These are phyloP conservation scores for Nephelium lappaceum DNA, from an alignment of 345 rosid genomes.

Conservation along the genomic window DNA sequence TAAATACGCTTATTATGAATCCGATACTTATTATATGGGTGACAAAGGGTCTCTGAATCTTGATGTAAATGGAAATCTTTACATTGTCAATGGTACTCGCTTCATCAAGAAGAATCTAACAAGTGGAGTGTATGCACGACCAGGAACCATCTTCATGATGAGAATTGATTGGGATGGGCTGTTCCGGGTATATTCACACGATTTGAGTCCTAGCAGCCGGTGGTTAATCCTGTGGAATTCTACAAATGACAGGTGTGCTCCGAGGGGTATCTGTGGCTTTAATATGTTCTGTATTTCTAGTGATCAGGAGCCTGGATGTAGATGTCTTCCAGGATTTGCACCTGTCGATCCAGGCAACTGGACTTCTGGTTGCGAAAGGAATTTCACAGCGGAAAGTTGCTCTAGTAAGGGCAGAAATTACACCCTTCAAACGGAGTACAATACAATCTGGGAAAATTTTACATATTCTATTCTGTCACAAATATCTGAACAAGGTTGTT, in stretches of 20 bases:
- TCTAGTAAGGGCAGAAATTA: not conserved
- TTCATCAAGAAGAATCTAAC: not conserved
- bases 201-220: not conserved
- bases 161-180: not conserved
- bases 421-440: constrained; percentile 8
- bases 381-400: constrained; percentile 20
- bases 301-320: constrained; percentile 7
- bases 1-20: too few relatives aligned
- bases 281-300: constrained; percentile 25
- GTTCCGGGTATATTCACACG: not conserved
- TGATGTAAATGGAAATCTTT: not conserved
- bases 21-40: too few relatives aligned
- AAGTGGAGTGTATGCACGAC: not conserved
- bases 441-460: constrained; percentile 18
- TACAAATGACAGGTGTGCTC: constrained; percentile 12
- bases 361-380: constrained; percentile 31
- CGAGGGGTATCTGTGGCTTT: constrained; percentile 31
- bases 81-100: constrained; percentile 11
- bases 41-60: too few relatives aligned
- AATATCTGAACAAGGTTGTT: constrained; percentile 12
- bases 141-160: not conserved
- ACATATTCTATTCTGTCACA: not conserved
- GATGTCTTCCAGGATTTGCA: constrained; percentile 29
- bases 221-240: constrained; percentile 8
- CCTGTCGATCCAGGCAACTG: constrained; percentile 7